Base-by-base conservation (phyloP, 2,329 filamentous ascomycete genomes). In the Triangularia setosa region DNA sequence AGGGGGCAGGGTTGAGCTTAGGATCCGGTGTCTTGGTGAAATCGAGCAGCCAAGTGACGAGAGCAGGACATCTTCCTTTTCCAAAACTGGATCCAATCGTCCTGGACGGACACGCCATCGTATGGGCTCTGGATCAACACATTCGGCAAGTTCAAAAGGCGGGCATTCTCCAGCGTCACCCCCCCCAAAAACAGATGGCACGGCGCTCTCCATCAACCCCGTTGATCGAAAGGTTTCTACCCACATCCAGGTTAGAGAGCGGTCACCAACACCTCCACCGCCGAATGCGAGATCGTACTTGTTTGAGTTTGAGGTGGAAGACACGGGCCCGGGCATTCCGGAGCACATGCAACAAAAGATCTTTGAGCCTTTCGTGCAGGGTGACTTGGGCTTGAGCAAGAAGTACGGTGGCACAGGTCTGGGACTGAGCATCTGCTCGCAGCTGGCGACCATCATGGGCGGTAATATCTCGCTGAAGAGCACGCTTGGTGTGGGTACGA, bases 311-410 rank as follows among this genome's bases (percentile, higher is more conserved):
- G 90, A 96, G 73, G 92, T 97, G 0, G 84, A 92, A 73, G 93
- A 97, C 69, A 94, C 89, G 0, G 93, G 93, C 0, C 93, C 92
- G 0, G 93, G 93, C 27, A 96, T 97, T 63, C 87, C 92, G 0
- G 84, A 88, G 6, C 80, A 89, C 68, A 85, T 96, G 75, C 92
- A 93, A 70, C 82, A 91, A 63, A 89, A 89, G 69, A 92, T 97
- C 9, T 97, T 97, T 73, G 93, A 97, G 75, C 93, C 93, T 0
- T 97, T 97, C 73, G 91, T 97, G 0, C 93, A 97, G 76, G 93
- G 91, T n/a, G 93, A 97, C 73, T 79, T 95, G 1, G 91, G 92
- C 0, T 79, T 97, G 16, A 96, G 90, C 79, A 96, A 92, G 75
- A 95, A 95, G 72, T 96, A 89, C 73, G 92, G 92, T 18, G 93